Evolutionary conservation across 768 basidiomycete genomes (phyloP), one percentile per base, ranked within the genome.

Genomic region (Leucosporidium creatinivorum): DNA sequence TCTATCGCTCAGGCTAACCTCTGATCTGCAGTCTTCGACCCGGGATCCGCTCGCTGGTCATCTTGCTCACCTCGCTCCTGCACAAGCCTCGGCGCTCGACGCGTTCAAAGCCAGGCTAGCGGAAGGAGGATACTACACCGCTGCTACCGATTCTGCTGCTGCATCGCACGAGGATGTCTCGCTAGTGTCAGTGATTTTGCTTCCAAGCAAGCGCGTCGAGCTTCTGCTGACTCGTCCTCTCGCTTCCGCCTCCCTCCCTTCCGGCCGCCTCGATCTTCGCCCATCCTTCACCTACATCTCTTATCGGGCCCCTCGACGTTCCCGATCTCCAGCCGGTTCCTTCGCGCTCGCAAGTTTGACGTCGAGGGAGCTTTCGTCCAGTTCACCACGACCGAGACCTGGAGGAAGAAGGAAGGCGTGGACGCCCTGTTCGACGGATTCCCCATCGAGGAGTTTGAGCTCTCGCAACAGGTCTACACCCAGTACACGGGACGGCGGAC

Each of bases 401-500:
- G 91, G 91, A 80, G 89, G 68, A 80, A 80, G 73, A 78, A 83
- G 73, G 80, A 87, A 73, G 77, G 84, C 39, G 84, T 91, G 4
- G 82, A 84, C 36, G 80, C 81, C n/a, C 79, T 91, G 18, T 91
- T 85, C 76, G 79, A 81, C 8, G 80, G 81, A 3, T 86, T 89
- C 70, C 81, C 82, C 26, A 61, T 79, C 0, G 81, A 81, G 12
- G 89, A 90, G 70, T 81, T 89, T 62, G 84, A 86, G 75, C 74
- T 75, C 15, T 76, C 85, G 3, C 83, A 83, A 73, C 79, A 82
- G 60, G 87, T 86, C 68, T 92, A 91, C 78, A 88, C 89, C 1
- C 82, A 87, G 39, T 91, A 88, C 88, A 90, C 88, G 0, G 89
- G 89, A 0, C 81, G 86, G 55, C 80, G 88, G 70, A 87, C 89